These are phyloP conservation scores for Trametes cubensis DNA, from an alignment of 768 basidiomycete genomes.

Conservation along the genomic window DNA sequence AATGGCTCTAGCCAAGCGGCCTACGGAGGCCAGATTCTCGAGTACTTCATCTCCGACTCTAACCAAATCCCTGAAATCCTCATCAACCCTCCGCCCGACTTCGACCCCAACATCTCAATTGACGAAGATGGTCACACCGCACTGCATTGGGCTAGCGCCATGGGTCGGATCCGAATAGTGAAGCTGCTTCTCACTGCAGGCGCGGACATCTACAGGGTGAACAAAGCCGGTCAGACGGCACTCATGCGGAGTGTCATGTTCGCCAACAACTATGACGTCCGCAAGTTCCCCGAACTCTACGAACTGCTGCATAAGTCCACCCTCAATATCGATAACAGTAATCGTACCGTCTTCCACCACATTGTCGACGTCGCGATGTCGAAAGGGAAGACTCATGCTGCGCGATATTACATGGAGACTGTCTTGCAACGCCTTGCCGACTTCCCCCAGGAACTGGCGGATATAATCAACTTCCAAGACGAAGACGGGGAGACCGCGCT, in stretches of 20 bases:
- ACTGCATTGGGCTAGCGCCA: slow-evolving; percentile 97
- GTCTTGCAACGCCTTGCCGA: slow-evolving; percentile 84
- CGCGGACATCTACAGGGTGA: slow-evolving; percentile 96
- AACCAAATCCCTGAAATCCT: slow-evolving; percentile 87
- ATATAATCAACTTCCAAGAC: slow-evolving; percentile 99
- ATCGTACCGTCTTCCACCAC: slow-evolving; percentile 97
- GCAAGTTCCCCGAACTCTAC: slow-evolving; percentile 97
- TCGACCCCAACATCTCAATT: slow-evolving; percentile 94
- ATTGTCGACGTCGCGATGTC: slow-evolving; percentile 97
- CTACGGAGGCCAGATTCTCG: slow-evolving; percentile 96
- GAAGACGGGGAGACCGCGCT: slow-evolving; percentile 98
- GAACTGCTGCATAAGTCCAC: slow-evolving; percentile 97
- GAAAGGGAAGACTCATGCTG: slow-evolving; percentile 96
- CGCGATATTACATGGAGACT: slow-evolving; percentile 98
- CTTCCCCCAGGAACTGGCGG: slow-evolving; percentile 94
- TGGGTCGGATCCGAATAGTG: slow-evolving; percentile 96
- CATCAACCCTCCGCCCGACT: slow-evolving; percentile 84
- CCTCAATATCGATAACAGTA: slow-evolving; percentile 96
- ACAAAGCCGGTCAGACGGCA: slow-evolving; percentile 94
- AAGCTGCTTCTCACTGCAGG: slow-evolving; percentile 92
- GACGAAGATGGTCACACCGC: slow-evolving; percentile 98
- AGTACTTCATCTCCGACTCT: slow-evolving; percentile 98
- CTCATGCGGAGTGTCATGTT: slow-evolving; percentile 99
- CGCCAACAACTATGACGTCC: slow-evolving; percentile 98
- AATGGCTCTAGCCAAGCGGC: slow-evolving; percentile 55